Percentiles rank a stretch among this genome's conserved stretches.
These are phyloP conservation scores for Agrocybe praecox DNA, from an alignment of 768 basidiomycete genomes.

Conservation along the genomic window DNA sequence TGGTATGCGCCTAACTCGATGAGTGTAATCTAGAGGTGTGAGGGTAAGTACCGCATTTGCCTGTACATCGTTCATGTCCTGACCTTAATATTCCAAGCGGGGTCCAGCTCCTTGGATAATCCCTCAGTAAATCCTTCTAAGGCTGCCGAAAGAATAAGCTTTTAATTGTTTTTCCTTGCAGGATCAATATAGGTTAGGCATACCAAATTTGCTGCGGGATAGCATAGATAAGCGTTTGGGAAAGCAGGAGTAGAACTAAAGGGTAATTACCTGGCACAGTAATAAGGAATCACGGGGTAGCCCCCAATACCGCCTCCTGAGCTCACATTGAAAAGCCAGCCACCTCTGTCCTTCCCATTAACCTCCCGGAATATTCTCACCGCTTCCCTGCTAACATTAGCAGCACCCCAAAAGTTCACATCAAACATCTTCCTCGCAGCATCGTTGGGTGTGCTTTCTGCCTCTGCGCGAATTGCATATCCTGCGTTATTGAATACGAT, in stretches of 20 bases:
- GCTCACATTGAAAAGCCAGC: neutral
- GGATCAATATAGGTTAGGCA: neutral
- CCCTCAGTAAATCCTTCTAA: slow-evolving; percentile 35
- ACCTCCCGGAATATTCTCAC: neutral
- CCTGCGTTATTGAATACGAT: neutral
- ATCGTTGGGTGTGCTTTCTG: neutral
- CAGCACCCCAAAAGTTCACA: slow-evolving; percentile 3
- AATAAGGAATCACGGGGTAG: neutral
- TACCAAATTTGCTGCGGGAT: neutral
- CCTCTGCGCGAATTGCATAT: neutral
- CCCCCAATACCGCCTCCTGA: neutral
- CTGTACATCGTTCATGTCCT: neutral
- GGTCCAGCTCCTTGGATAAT: slow-evolving; percentile 36
- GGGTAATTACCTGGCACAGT: neutral
- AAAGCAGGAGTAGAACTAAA: neutral
- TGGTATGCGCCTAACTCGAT: slow-evolving; percentile 26
- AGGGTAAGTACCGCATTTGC: neutral
- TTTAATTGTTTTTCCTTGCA: no score
- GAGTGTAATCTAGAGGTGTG: slow-evolving; percentile 12
- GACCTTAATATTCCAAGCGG: slow-evolving; percentile 40
- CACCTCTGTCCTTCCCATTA: neutral
- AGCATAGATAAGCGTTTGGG: neutral
- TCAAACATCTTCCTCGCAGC: slow-evolving; percentile 1
- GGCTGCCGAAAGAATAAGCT: slow-evolving; percentile 16
- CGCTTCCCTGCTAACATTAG: neutral